Evolutionary conservation across 2,329 filamentous ascomycete genomes (phyloP), one percentile per base, ranked within the genome.

Genomic region (Fusarium sp.): DNA sequence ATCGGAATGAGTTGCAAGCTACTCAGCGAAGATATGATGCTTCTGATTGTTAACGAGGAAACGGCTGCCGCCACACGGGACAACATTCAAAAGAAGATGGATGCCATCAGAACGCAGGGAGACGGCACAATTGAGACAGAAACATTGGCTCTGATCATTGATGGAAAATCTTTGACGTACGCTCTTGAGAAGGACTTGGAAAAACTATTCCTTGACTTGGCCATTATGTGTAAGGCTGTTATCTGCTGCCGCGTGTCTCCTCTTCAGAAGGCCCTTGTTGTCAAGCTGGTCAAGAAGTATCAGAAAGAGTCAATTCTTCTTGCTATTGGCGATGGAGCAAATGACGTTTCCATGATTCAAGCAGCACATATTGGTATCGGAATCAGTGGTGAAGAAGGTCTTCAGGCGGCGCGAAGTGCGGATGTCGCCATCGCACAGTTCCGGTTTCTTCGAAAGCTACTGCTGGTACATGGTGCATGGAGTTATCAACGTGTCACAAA

Each of bases 301-400:
- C 93, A 97, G 80, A 89, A 96, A 73, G 93, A 98, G 79, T 90
- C 94, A 15, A 94, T 99, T 74, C 90, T 98, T 57, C 89, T 99
- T 54, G 96, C 96, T 55, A 98, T 99, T 80, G 96, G 96, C 74
- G 96, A 99, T 77, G 96, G 96, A 72, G 96, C 96, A 49, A 99
- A 99, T 82, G 96, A 99, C 78, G 96, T 99, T n/a, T 98, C 95
- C 20, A 99, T 99, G 96, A 99, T 99, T 60, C 96, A 99, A 84
- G 96, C 96, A 14, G 96, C 96, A 15, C 96, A 99, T 80, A 97
- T 99, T 72, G 96, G 96, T 71, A 93, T 99, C 46, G 96, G 96
- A 82, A 99, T 99, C 81, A 97, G 94, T 78, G 96, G 96, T 82
- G 89, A 97, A 71, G 96, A 99, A 87, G 96, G 96, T 86, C 89